Conservation (phyloP, 164 flowering plant genomes). For the Vitis cinerea region DNA sequence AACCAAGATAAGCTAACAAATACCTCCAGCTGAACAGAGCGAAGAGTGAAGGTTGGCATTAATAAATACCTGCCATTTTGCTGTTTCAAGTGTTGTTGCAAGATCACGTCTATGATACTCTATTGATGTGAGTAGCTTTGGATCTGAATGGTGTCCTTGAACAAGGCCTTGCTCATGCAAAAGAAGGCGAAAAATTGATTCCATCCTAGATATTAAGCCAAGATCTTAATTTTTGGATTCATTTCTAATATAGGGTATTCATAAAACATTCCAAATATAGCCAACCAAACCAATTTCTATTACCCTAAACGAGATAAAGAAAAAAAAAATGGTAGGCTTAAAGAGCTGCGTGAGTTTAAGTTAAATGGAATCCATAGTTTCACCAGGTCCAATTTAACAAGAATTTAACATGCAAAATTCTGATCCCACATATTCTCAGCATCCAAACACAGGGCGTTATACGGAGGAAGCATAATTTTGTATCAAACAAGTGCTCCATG, state of each 20-base stretch:
- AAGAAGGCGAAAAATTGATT: slow-evolving; percentile 45
- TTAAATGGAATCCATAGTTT: too few species aligned
- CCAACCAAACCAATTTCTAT: too few species aligned
- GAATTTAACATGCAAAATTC: too few species aligned
- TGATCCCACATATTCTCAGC: too few species aligned
- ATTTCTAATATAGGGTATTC: neutral
- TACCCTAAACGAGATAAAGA: neutral
- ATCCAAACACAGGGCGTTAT: too few species aligned
- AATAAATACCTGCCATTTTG: slow-evolving; percentile 58
- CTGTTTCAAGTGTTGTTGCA: slow-evolving; percentile 52
- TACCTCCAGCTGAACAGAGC: neutral
- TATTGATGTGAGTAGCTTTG: slow-evolving; percentile 36
- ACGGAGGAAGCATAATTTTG: too few species aligned
- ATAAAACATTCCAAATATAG: neutral
- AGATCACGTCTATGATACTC: slow-evolving; percentile 56
- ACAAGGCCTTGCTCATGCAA: slow-evolving; percentile 51
- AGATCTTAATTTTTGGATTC: neutral
- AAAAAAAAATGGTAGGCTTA: neutral
- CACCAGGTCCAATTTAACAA: too few species aligned
- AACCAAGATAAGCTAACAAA: neutral
- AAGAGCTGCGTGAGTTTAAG: too few species aligned
- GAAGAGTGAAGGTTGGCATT: neutral
- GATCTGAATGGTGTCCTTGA: slow-evolving; percentile 30
- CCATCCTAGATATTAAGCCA: slow-evolving; percentile 39
- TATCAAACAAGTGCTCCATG: too few species aligned